Base-by-base conservation (phyloP, 495 filamentous ascomycete species). In the Penicillium fimorum region DNA sequence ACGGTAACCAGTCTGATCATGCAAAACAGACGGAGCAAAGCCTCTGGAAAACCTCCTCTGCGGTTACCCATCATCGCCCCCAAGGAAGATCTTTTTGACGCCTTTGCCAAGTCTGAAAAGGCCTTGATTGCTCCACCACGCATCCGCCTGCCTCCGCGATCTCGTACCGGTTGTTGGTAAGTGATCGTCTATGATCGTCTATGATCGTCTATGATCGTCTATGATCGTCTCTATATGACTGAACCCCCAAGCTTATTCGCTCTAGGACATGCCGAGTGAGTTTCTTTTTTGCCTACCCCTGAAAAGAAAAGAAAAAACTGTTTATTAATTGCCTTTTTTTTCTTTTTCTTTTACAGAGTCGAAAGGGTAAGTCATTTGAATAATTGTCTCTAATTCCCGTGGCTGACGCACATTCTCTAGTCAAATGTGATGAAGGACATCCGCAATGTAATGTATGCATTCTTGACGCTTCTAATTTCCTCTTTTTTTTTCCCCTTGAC, bases 131-230 rank as follows among this genome's bases (percentile, higher is more conserved):
- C 69, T 30, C 69, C 74, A 42, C 70, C 76, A 32, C 75, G 76
- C 29, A 65, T 76, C n/a, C 77, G 79, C 44, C 67, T 82, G n/a
- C 79, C 78, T 29, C 77, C 79, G 9, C 70, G 79, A 50, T 82
- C 79, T 48, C 66, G 79, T 30, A 80, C 78, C 18, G 79, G 79
- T 56, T 82, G 79, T 56, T 81, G 79, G 79, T 81, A 70, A 57
- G 76, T 74, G 53, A 45, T 40, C 22, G 45, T 61, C 30, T 41
- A 22, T 22, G 22, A 22, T 22, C 22, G 45, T 61, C 30, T 43
- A 22, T 22, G 22, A 22, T 22, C 22, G 45, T 61, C 30, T 43
- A n/a, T 74, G 53, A 45, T 40, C 22, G 45, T 61, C 30, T 41
- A 22, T 22, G 22, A 22, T 22, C 22, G 45, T 61, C 30, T 43